Evolutionary conservation across 2,329 filamentous ascomycete species (phyloP).

Genomic region (Paracoccidioides lutzii): DNA sequence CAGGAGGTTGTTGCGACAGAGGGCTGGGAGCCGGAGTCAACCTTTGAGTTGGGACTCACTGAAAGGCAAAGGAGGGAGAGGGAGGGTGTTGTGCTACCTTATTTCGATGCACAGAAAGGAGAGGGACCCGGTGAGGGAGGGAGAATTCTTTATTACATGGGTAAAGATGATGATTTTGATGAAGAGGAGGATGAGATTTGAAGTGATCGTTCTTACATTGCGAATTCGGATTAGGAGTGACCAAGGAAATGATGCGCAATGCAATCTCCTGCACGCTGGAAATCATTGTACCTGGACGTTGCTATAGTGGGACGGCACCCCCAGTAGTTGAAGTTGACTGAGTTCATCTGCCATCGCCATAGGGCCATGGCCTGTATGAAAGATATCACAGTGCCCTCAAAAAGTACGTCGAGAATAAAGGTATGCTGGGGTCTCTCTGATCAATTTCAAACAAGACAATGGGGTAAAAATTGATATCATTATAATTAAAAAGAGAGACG

Average conservation of each 20-base stretch:
- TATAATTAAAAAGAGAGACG: not conserved
- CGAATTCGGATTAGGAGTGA: not conserved
- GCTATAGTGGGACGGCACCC: not conserved
- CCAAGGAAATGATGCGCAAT: too few relatives aligned
- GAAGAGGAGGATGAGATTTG: conserved; percentile 89
- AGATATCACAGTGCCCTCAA: not conserved
- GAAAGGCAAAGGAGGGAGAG: conserved; percentile 79
- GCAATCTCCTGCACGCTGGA: too few relatives aligned
- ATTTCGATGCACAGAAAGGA: conserved; percentile 85
- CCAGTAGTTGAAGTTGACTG: not conserved
- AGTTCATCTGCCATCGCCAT: not conserved
- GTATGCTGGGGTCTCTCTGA: not conserved
- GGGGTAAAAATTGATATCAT: not conserved
- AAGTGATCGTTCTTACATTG: conserved; percentile 6
- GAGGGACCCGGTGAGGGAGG: conserved; percentile 66
- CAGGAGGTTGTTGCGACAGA: conserved; percentile 33
- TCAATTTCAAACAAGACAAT: not conserved
- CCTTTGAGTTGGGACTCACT: conserved; percentile 76
- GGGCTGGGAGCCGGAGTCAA: conserved; percentile 45
- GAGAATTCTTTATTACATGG: conserved; percentile 93
- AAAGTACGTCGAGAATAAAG: not conserved
- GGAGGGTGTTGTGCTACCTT: conserved; percentile 82
- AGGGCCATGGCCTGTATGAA: not conserved
- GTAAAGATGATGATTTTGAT: conserved; percentile 89
- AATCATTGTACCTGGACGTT: not conserved